Conservation (phyloP, 2,329 filamentous ascomycete species). For the Ophiosphaerella korrae region DNA sequence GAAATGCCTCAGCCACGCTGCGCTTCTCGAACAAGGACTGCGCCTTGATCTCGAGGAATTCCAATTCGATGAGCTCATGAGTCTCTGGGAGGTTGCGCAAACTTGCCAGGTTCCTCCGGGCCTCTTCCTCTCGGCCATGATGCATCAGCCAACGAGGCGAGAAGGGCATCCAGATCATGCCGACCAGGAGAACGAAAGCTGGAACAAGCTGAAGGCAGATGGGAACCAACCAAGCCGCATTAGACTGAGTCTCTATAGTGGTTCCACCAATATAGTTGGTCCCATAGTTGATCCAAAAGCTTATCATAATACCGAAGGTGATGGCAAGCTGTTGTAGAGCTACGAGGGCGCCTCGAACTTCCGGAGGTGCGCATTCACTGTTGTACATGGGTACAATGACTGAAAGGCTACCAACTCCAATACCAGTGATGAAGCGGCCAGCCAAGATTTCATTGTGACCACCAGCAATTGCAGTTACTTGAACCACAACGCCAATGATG, state of each 20-base stretch:
- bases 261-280: constrained; percentile 61
- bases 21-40: constrained; percentile 77
- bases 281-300: constrained; percentile 43
- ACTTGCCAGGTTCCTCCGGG: constrained; percentile 64
- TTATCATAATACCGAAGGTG: constrained; percentile 54
- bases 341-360: constrained; percentile 69
- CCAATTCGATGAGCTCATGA: constrained; percentile 72
- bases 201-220: constrained; percentile 73
- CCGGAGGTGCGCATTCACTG: constrained; percentile 58
- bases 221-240: constrained; percentile 73
- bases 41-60: constrained; percentile 83
- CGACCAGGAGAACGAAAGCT: constrained; percentile 67
- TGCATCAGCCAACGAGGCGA: constrained; percentile 77
- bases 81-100: constrained; percentile 67
- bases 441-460: constrained; percentile 68
- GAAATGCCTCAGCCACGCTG: constrained; percentile 69
- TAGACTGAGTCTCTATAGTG: constrained; percentile 62
- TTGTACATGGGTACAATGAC: constrained; percentile 67
- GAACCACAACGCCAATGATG: constrained; percentile 71
- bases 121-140: constrained; percentile 71
- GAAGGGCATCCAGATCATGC: constrained; percentile 82
- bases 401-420: constrained; percentile 71
- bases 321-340: constrained; percentile 68
- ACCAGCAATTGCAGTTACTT: constrained; percentile 64
- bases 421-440: constrained; percentile 73